Base-by-base conservation (phyloP, 1,139 yeast genomes). In the Candida neerlandica region DNA sequence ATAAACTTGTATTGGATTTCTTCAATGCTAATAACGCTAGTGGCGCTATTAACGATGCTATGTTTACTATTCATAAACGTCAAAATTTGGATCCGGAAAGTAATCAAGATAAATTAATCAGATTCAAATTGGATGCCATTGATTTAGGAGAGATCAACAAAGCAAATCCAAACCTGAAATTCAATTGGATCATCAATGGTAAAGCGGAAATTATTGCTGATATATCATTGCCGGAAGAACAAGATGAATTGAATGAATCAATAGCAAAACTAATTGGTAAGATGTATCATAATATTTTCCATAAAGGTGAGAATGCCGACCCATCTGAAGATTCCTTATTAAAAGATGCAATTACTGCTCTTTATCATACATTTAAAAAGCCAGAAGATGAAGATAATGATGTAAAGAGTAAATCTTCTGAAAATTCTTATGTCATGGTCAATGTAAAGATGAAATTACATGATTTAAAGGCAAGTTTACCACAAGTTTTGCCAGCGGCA, bases 11-110 rank as follows among this genome's bases (percentile, higher is more conserved):
- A 46, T 69, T 84, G 50, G 94, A 86, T 64, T 77, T 86, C 50
- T 79, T 87, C 67, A 84, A 84, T 61, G 89, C 91, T 14, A 77
- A 77, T 51, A 82, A 85, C 48, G 84, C 85, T 27, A 82, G 86
- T 15, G 95, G 95, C 0, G 81, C 91, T 1, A 74, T 86, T 12
- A 86, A 86, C 59, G 86, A 86, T 51, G 82, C 94, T 0, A 73
- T 87, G 70, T 86, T 86, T 66, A 85, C 90, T 1, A 77, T 87
- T 19, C 94, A 86, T 58, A 85, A 85, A 52, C 72, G 73, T 50
- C 80, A 73, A 55, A 62, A 54, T 53, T 60, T 43, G 63, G 59
- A 41, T 49, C 64, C 62, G 59, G 63, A 58, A 37, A 56, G 54
- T 40, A 69, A 67, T 44, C 67, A 68, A 32, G 68, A 68, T 30